phyloP scores from a whole-genome alignment of 163 green algal species.

The Volvox carteri region DNA sequence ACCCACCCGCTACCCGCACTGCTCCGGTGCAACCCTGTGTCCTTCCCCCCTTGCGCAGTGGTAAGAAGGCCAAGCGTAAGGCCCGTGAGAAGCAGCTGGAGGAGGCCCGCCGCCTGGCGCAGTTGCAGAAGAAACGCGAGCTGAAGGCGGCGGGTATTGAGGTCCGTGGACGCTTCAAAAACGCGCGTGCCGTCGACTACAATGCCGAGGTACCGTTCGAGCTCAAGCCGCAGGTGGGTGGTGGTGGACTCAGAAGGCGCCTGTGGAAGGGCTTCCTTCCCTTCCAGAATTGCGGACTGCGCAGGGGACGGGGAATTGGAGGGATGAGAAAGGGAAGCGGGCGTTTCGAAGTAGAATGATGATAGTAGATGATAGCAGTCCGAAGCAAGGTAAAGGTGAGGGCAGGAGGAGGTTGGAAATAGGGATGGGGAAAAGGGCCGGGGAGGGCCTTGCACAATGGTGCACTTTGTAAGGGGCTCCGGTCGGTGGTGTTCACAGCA shows the following conservation, averaged over 20 bases:
- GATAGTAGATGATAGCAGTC: too few relatives aligned
- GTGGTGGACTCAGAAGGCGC: not conserved
- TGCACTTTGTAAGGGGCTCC: too few relatives aligned
- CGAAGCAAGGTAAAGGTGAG: too few relatives aligned
- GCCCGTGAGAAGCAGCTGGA: conserved; percentile 98
- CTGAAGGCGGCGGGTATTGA: conserved; percentile 91
- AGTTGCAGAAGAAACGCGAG: conserved; percentile 98
- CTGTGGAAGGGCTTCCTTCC: too few relatives aligned
- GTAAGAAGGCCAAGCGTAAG: conserved; percentile 99
- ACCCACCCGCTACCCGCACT: too few relatives aligned
- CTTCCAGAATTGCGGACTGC: too few relatives aligned
- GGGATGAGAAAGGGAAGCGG: not conserved
- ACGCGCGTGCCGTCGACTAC: conserved; percentile 90
- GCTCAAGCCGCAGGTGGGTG: conserved; percentile 77
- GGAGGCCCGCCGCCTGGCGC: conserved; percentile 94
- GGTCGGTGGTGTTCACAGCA: too few relatives aligned
- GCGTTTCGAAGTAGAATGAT: not conserved
- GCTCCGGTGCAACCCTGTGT: too few relatives aligned
- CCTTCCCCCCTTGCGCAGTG: too few relatives aligned
- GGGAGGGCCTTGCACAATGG: too few relatives aligned
- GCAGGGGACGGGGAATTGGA: not conserved
- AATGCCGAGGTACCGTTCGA: conserved; percentile 98
- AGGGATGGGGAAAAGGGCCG: too few relatives aligned
- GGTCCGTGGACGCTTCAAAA: conserved; percentile 67
- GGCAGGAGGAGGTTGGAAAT: too few relatives aligned